Conservation (phyloP, 305 asterid genomes). For the Fraxinus greggii region DNA sequence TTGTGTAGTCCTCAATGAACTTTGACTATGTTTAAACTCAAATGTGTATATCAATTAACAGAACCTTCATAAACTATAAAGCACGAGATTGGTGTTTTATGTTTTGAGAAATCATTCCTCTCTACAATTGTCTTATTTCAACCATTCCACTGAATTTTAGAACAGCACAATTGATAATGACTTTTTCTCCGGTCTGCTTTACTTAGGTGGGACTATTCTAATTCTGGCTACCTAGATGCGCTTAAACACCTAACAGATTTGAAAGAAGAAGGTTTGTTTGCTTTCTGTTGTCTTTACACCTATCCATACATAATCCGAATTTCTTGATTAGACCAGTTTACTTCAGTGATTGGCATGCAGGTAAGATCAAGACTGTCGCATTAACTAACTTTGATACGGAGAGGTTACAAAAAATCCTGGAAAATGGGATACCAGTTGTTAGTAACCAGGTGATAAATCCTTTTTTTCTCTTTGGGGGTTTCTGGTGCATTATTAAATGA, state of each 20-base stretch:
- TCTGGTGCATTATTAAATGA: not conserved
- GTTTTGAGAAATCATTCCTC: not conserved
- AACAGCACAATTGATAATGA: not conserved
- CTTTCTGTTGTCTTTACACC: constrained; percentile 16
- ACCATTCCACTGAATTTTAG: not conserved
- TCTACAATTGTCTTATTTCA: not conserved
- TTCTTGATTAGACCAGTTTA: constrained; percentile 37
- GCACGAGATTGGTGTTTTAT: too few relatives aligned
- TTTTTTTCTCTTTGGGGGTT: too few relatives aligned
- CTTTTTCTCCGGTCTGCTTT: constrained; percentile 11
- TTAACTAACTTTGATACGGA: constrained; percentile 89
- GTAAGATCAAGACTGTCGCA: constrained; percentile 94
- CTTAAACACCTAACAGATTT: constrained; percentile 93
- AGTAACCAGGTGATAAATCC: constrained; percentile 70
- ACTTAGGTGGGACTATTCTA: constrained; percentile 94
- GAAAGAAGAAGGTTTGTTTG: constrained; percentile 78
- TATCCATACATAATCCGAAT: constrained; percentile 10
- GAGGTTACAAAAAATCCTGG: constrained; percentile 75
- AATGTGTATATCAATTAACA: not conserved
- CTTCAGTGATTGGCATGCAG: constrained; percentile 49
- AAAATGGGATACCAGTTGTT: constrained; percentile 86
- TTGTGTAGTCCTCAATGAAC: constrained; percentile 2
- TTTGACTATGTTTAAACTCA: not conserved
- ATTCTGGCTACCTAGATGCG: constrained; percentile 90
- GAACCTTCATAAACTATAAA: not conserved